Evolutionary conservation across 306 rosid genomes (phyloP).

Genomic region (Neltuma alba): DNA sequence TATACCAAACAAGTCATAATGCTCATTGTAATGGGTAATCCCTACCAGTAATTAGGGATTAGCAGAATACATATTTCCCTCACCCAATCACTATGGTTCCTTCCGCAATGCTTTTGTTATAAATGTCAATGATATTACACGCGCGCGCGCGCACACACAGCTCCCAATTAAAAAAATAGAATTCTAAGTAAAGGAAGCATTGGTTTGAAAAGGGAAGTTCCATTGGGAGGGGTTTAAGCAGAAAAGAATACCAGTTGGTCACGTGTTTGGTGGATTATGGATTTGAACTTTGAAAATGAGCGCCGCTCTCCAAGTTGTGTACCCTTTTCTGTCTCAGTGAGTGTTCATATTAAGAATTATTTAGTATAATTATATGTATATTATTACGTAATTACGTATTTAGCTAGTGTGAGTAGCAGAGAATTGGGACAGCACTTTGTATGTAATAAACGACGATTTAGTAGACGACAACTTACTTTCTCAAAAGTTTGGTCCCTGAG

Average conservation of each 20-base stretch:
- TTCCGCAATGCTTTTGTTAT: background rate
- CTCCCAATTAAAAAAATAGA: no score
- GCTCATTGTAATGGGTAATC: background rate
- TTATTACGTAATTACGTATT: background rate
- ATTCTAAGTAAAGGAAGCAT: no score
- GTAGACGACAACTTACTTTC: background rate
- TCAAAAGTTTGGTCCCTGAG: background rate
- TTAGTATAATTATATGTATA: no score
- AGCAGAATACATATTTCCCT: background rate
- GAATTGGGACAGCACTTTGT: background rate
- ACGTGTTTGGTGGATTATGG: slow-evolving; percentile 18
- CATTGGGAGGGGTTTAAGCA: background rate
- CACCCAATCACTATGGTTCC: background rate
- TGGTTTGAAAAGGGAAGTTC: background rate
- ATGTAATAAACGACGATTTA: background rate
- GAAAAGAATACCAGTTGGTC: background rate
- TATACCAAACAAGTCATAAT: background rate
- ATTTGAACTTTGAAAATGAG: background rate
- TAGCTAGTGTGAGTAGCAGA: background rate
- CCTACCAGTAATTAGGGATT: background rate
- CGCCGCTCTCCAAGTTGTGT: background rate
- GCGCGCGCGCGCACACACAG: no score
- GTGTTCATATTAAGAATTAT: background rate
- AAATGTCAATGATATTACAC: background rate
- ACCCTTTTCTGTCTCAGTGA: background rate